Conservation (phyloP, 1,284 basidiomycete genomes). For the Cutaneotrichosporon dermatis region DNA sequence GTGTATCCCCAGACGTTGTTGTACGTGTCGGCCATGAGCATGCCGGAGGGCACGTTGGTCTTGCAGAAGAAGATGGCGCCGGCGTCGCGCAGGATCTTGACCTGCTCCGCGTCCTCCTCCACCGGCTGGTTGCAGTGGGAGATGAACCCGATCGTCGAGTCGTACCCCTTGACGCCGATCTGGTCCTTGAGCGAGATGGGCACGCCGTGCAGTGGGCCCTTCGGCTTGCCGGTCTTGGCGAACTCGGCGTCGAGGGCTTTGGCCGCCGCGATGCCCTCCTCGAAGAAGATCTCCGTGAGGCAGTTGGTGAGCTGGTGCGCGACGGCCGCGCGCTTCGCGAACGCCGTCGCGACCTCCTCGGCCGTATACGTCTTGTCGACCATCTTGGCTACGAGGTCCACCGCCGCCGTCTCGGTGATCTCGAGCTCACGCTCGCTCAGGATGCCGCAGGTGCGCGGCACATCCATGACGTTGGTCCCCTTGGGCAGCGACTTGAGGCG, state of each 20-base stretch:
- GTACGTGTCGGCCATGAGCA: slow-evolving; percentile 30
- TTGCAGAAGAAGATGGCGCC: slow-evolving; percentile 30
- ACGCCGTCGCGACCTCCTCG: slow-evolving; percentile 68
- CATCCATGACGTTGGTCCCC: slow-evolving; percentile 53
- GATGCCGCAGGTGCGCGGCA: slow-evolving; percentile 60
- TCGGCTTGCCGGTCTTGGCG: slow-evolving; percentile 37
- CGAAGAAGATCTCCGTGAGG: slow-evolving; percentile 48
- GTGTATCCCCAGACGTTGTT: slow-evolving; percentile 33
- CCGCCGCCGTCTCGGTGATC: slow-evolving; percentile 57
- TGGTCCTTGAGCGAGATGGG: slow-evolving; percentile 48
- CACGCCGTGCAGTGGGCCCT: slow-evolving; percentile 50
- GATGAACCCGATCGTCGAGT: slow-evolving; percentile 21
- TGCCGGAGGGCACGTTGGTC: slow-evolving; percentile 23
- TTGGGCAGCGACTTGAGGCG: slow-evolving; percentile 26
- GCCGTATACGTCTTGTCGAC: slow-evolving; percentile 65
- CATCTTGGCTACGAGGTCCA: slow-evolving; percentile 26
- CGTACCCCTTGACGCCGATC: slow-evolving; percentile 35
- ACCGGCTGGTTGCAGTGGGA: slow-evolving; percentile 9
- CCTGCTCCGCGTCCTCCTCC: slow-evolving; percentile 15
- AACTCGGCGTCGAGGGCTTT: slow-evolving; percentile 45
- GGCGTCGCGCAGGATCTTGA: slow-evolving; percentile 15
- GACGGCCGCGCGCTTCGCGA: slow-evolving; percentile 70
- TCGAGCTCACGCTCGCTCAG: slow-evolving; percentile 60
- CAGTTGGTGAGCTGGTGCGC: slow-evolving; percentile 65
- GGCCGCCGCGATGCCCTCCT: slow-evolving; percentile 42